These are phyloP conservation scores for Theileria annulata DNA, from an alignment of 169 alveolate species.

Conservation along the genomic window DNA sequence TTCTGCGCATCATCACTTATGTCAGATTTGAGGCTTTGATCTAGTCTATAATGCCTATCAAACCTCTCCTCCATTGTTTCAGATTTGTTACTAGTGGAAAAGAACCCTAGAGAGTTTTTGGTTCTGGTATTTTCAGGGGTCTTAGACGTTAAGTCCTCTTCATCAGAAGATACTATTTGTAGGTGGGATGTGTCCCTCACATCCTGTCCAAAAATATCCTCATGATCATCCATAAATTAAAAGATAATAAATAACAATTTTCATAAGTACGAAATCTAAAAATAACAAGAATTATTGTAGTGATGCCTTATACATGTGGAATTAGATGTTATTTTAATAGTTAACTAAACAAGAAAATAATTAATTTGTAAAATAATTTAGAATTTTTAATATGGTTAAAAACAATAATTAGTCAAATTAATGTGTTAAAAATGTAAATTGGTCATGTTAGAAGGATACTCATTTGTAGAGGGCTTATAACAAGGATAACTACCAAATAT, in stretches of 20 bases:
- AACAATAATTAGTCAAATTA: not conserved
- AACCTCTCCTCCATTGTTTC: constrained; percentile 1
- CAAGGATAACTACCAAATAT: not conserved
- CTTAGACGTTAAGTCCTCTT: constrained; percentile 29
- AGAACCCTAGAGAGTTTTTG: not conserved
- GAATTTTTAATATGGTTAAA: not conserved
- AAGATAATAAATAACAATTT: not conserved
- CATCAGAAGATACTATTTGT: constrained; percentile 45
- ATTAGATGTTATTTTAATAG: not conserved
- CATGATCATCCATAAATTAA: constrained; percentile 24
- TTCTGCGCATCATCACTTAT: not conserved
- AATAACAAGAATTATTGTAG: not conserved
- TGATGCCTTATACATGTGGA: not conserved
- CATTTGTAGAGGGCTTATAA: not conserved
- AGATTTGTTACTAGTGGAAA: not conserved
- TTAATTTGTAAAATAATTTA: not conserved
- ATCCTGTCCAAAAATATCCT: constrained; percentile 56
- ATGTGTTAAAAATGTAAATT: not conserved
- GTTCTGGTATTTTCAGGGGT: not conserved
- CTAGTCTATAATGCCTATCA: constrained; percentile 15
- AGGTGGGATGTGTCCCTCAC: constrained; percentile 52
- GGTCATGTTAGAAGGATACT: not conserved
- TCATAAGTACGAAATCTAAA: not conserved
- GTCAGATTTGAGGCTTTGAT: constrained; percentile 6
- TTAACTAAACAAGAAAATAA: not conserved